Evolutionary conservation across 2,329 filamentous ascomycete species (phyloP).

Genomic region (Aspergillus sp.): DNA sequence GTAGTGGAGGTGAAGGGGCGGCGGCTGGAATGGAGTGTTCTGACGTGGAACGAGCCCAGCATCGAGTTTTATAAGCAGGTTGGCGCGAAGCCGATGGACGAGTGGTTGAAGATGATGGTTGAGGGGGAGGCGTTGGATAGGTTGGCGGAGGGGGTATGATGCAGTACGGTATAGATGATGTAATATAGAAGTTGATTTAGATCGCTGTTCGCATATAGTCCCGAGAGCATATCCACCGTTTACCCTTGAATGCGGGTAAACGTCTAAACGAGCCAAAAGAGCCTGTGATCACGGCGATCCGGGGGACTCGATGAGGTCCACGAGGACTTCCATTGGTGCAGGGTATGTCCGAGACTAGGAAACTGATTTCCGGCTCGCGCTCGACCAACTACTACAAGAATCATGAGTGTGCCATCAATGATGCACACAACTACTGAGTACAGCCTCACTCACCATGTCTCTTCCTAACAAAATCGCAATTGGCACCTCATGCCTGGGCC

Average conservation of each 20-base stretch:
- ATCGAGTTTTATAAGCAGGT: slow-evolving; percentile 74
- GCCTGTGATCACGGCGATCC: neutral
- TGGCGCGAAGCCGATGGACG: slow-evolving; percentile 47
- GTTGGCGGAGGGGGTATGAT: slow-evolving; percentile 34
- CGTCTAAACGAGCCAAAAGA: neutral
- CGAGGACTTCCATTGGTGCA: neutral
- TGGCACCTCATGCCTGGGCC: slow-evolving; percentile 29
- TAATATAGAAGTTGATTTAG: too few species aligned
- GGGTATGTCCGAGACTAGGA: neutral
- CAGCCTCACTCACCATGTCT: neutral
- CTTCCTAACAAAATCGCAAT: slow-evolving; percentile 31
- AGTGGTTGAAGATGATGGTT: slow-evolving; percentile 53
- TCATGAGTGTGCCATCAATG: neutral
- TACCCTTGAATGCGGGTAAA: neutral
- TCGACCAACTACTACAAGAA: neutral
- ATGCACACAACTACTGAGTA: neutral
- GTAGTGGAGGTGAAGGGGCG: slow-evolving; percentile 69
- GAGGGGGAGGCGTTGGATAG: slow-evolving; percentile 45
- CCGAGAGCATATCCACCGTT: neutral
- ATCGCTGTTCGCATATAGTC: neutral
- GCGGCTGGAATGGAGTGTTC: slow-evolving; percentile 83
- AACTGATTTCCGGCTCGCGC: neutral
- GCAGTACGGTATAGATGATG: neutral
- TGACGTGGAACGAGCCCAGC: slow-evolving; percentile 90
- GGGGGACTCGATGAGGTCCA: neutral